Conservation (phyloP, 768 basidiomycete genomes). For the Amanita exitialis region DNA sequence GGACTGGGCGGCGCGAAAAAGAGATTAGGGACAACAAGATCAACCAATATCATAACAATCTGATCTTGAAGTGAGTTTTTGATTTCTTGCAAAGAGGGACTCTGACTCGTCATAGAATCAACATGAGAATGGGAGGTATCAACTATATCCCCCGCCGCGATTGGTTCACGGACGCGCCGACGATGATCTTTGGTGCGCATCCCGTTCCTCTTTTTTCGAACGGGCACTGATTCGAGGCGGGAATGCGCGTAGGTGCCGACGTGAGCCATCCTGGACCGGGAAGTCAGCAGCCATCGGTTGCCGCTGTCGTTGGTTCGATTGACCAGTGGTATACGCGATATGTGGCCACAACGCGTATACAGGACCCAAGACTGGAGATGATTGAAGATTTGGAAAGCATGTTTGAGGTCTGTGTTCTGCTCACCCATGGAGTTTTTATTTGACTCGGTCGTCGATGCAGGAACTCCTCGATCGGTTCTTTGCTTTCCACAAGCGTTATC, state of each 20-base stretch:
- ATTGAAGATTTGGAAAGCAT: slow-evolving; percentile 33
- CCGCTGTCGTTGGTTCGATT: slow-evolving; percentile 47
- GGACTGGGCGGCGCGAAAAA: slow-evolving; percentile 15
- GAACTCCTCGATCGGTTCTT: slow-evolving; percentile 11
- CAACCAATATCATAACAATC: slow-evolving; percentile 48
- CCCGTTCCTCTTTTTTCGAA: slow-evolving; percentile 11
- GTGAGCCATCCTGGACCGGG: slow-evolving; percentile 59
- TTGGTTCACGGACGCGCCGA: slow-evolving; percentile 20
- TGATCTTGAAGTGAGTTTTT: slow-evolving; percentile 37
- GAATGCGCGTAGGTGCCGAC: slow-evolving; percentile 34
- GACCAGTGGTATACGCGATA: slow-evolving; percentile 39
- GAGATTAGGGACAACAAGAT: slow-evolving; percentile 14
- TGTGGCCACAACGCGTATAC: slow-evolving; percentile 27
- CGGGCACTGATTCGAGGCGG: not conserved
- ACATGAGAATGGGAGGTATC: slow-evolving; percentile 42
- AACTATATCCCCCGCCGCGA: slow-evolving; percentile 25
- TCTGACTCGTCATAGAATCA: slow-evolving; percentile 26
- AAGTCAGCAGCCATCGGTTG: slow-evolving; percentile 38
- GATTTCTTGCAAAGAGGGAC: not conserved
- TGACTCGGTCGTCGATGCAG: slow-evolving; percentile 2
- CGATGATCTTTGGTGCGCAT: slow-evolving; percentile 31
- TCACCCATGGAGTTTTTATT: not conserved
- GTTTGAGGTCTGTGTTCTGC: slow-evolving; percentile 17
- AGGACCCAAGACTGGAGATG: slow-evolving; percentile 35
- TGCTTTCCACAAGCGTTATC: slow-evolving; percentile 9